phyloP scores from a whole-genome alignment of 2,329 filamentous ascomycete species.

The Penicillium sp. region DNA sequence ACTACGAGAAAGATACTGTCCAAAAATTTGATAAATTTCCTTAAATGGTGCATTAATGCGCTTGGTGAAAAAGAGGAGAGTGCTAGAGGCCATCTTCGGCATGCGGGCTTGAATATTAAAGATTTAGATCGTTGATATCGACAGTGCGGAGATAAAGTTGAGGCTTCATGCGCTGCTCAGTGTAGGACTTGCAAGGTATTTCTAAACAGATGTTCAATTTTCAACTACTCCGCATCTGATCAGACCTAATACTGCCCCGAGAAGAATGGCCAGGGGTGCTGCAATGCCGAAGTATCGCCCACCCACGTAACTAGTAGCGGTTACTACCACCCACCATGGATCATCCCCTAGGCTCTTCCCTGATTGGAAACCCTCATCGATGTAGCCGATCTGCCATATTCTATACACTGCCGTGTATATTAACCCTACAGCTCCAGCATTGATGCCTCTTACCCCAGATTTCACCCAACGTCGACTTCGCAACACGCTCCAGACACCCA shows the following conservation, averaged over 20 bases:
- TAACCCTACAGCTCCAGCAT: constrained; percentile 64
- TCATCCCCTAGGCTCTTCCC: constrained; percentile 62
- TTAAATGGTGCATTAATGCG: too few species aligned
- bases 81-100: too few species aligned
- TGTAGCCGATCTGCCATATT: constrained; percentile 65
- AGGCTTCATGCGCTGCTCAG: too few species aligned
- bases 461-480: constrained; percentile 53
- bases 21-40: too few species aligned
- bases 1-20: too few species aligned
- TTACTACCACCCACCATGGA: constrained; percentile 67
- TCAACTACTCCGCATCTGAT: constrained; percentile 52
- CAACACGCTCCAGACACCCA: constrained; percentile 60
- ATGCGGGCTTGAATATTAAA: too few species aligned
- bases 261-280: constrained; percentile 50
- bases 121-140: too few species aligned
- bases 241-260: constrained; percentile 53
- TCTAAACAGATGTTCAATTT: too few species aligned
- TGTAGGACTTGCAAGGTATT: too few species aligned
- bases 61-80: too few species aligned
- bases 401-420: constrained; percentile 69
- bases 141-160: too few species aligned
- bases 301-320: constrained; percentile 54
- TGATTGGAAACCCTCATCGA: constrained; percentile 53
- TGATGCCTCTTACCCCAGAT: constrained; percentile 59
- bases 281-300: constrained; percentile 54